Evolutionary conservation across 208 protist genomes (phyloP).

Genomic region (Acanthamoeba lenticulata): DNA sequence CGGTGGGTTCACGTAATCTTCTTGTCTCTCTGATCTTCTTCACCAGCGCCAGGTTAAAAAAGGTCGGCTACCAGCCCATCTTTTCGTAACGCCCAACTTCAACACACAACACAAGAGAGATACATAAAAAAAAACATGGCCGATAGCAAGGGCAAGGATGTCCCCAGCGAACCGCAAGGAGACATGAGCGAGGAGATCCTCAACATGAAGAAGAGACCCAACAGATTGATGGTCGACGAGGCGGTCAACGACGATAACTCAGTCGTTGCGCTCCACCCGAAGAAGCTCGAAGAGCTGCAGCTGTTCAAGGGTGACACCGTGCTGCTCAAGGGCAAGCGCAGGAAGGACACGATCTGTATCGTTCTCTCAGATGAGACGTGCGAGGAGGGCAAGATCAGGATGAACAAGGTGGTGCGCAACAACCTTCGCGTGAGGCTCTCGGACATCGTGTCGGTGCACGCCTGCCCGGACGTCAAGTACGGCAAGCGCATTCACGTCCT

Average conservation of each 20-base stretch:
- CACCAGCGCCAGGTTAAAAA: background rate
- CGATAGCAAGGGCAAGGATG: too few relatives aligned
- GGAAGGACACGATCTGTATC: conserved; percentile 95
- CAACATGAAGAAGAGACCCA: conserved; percentile 89
- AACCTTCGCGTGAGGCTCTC: conserved; percentile 99
- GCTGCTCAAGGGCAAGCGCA: conserved; percentile 98
- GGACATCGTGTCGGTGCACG: conserved; percentile 97
- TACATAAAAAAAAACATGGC: conserved; percentile 15
- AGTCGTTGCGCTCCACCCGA: conserved; percentile 94
- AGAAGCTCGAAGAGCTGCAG: conserved; percentile 97
- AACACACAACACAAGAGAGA: background rate
- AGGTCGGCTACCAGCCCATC: background rate
- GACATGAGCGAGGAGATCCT: conserved; percentile 87
- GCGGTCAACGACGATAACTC: conserved; percentile 98
- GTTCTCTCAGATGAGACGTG: conserved; percentile 95
- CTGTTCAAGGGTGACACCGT: conserved; percentile 99
- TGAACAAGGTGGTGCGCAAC: conserved; percentile 98
- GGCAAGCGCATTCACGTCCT: conserved; percentile 98
- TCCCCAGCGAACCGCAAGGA: too few relatives aligned
- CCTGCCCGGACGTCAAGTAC: conserved; percentile 97
- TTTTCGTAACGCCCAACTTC: background rate
- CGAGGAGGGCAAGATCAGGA: conserved; percentile 96
- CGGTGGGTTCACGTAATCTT: conserved; percentile 44
- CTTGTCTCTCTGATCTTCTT: background rate
- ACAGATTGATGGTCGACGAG: conserved; percentile 98